These are phyloP conservation scores for Agrocybe praecox DNA, from an alignment of 768 basidiomycete species.

Conservation along the genomic window DNA sequence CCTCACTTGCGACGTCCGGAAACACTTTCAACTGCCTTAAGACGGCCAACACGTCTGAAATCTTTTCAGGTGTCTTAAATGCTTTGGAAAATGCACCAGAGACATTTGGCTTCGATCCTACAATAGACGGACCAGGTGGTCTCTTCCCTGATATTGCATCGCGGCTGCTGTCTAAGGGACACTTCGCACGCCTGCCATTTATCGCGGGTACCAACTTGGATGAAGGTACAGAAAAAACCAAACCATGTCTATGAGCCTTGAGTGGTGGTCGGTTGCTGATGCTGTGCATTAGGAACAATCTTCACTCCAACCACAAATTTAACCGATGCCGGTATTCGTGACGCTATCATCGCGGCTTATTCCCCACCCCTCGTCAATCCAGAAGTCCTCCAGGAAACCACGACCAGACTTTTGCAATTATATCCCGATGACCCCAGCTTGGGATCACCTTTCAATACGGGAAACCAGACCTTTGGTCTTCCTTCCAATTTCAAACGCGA, in stretches of 20 bases:
- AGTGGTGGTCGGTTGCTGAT: background rate
- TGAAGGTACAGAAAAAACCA: constrained; percentile 40
- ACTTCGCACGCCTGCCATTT: constrained; percentile 41
- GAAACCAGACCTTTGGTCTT: constrained; percentile 42
- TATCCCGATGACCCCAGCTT: constrained; percentile 41
- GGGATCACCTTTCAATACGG: constrained; percentile 46
- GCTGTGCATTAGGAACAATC: constrained; percentile 30
- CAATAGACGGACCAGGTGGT: constrained; percentile 43
- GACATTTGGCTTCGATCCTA: constrained; percentile 33
- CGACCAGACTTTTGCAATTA: constrained; percentile 18
- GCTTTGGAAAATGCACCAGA: constrained; percentile 15
- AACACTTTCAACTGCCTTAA: constrained; percentile 38
- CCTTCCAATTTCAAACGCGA: constrained; percentile 26
- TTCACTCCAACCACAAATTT: constrained; percentile 30
- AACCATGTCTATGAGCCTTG: no score
- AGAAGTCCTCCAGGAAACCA: constrained; percentile 18
- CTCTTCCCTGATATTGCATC: constrained; percentile 42
- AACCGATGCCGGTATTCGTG: constrained; percentile 26
- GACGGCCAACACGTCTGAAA: constrained; percentile 23
- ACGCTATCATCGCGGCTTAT: constrained; percentile 24
- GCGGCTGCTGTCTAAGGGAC: constrained; percentile 24
- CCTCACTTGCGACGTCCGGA: constrained; percentile 19
- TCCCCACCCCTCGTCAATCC: constrained; percentile 29
- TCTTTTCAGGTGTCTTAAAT: constrained; percentile 19
- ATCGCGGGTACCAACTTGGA: constrained; percentile 47